Evolutionary conservation across 2,329 filamentous ascomycete genomes (phyloP).

Genomic region (Pyricularia sp.): DNA sequence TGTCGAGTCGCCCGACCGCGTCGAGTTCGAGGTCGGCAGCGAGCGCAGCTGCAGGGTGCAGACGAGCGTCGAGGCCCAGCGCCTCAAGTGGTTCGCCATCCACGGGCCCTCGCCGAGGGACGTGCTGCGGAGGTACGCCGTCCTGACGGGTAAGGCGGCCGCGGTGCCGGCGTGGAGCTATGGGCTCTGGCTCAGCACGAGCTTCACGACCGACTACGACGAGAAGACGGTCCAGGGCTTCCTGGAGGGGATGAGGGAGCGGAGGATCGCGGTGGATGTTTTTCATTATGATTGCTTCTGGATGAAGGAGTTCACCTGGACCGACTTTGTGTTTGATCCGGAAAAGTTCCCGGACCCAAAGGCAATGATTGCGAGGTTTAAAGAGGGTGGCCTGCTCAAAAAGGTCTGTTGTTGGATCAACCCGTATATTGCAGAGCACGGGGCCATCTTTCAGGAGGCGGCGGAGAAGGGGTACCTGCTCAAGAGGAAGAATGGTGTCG

Average conservation of each 20-base stretch:
- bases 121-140: slow-evolving; percentile 52
- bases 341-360: slow-evolving; percentile 56
- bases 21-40: slow-evolving; percentile 62
- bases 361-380: slow-evolving; percentile 50
- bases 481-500: slow-evolving; percentile 49
- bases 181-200: slow-evolving; percentile 64
- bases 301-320: slow-evolving; percentile 65
- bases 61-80: slow-evolving; percentile 54
- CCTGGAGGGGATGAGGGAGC: slow-evolving; percentile 53
- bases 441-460: slow-evolving; percentile 50
- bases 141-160: slow-evolving; percentile 51
- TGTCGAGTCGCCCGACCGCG: slow-evolving; percentile 54
- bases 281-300: slow-evolving; percentile 72
- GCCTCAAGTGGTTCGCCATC: slow-evolving; percentile 62
- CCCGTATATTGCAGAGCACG: slow-evolving; percentile 59
- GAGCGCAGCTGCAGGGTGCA: slow-evolving; percentile 61
- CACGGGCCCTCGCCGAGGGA: slow-evolving; percentile 61
- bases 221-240: slow-evolving; percentile 55
- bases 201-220: slow-evolving; percentile 61
- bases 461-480: slow-evolving; percentile 55
- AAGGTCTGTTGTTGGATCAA: slow-evolving; percentile 69
- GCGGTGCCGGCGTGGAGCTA: slow-evolving; percentile 62
- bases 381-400: slow-evolving; percentile 43
- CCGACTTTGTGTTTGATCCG: slow-evolving; percentile 58
- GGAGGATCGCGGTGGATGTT: slow-evolving; percentile 53